A percentile compares a stretch with the other conserved stretches of the same genome.
These are phyloP conservation scores for Scolecobasidium constrictum DNA, from an alignment of 2,329 filamentous ascomycete genomes.

Conservation along the genomic window DNA sequence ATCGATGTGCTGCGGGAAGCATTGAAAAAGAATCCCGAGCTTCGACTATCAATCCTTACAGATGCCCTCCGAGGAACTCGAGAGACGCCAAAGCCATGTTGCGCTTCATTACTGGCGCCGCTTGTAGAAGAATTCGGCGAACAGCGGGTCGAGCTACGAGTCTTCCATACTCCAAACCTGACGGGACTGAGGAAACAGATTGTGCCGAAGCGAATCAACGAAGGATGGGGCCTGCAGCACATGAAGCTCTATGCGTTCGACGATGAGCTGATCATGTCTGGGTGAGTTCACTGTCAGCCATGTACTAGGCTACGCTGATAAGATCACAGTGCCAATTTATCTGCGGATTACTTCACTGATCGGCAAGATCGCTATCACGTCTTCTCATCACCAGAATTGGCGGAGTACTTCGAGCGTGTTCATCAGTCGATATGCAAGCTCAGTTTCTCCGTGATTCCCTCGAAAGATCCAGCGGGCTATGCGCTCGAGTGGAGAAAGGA, in stretches of 20 bases:
- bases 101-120: conserved; percentile 75
- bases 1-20: conserved; percentile 69
- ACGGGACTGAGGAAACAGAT: conserved; percentile 75
- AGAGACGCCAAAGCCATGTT: conserved; percentile 76
- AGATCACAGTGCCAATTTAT: conserved; percentile 63
- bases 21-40: conserved; percentile 59
- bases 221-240: conserved; percentile 96
- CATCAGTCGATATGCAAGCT: conserved; percentile 68
- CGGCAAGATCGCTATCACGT: conserved; percentile 91
- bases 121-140: conserved; percentile 76
- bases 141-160: conserved; percentile 78
- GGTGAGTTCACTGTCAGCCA: conserved; percentile 37
- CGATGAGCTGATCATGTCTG: conserved; percentile 89
- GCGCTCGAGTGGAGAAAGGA: conserved; percentile 59
- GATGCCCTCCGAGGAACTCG: conserved; percentile 86
- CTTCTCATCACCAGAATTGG: conserved; percentile 67
- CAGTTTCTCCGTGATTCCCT: conserved; percentile 68
- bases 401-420: conserved; percentile 70
- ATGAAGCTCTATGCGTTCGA: conserved; percentile 98
- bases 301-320: not conserved
- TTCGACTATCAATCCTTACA: conserved; percentile 81
- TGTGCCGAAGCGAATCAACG: conserved; percentile 84
- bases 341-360: conserved; percentile 90
- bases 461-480: conserved; percentile 38
- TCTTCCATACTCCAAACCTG: conserved; percentile 97